Evolutionary conservation across 2,329 filamentous ascomycete genomes (phyloP), one percentile per base, ranked within the genome.

Genomic region (Neoascochyta sp.): DNA sequence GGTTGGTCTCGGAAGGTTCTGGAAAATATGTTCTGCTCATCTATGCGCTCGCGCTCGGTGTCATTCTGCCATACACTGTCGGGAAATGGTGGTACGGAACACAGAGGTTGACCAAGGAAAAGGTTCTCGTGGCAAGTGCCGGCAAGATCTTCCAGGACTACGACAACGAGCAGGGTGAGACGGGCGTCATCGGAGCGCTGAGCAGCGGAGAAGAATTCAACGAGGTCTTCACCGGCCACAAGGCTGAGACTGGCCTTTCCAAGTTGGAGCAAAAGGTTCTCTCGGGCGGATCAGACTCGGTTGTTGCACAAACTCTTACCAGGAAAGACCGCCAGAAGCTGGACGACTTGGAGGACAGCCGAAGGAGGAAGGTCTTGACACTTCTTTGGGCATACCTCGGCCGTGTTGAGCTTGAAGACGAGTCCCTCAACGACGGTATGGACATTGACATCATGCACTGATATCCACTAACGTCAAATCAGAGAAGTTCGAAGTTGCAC

Each of bases 71-170:
- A 3, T 98, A 93, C 62, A 72, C 92, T 26, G 90, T 98, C 33
- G 92, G 92, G 26, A 88, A 84, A 36, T 98, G 92, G 92, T 98
- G 92, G 92, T 98, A 98, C 60, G 92, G 93, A 39, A 93, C 87
- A 18, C 90, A 95, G 64, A 79, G 82, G 52, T 79, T 86, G 65
- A 96, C 92, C 20, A 93, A 90, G 68, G 93, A 98, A 65, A 87
- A 86, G 49, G 84, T 96, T 15, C 73, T 95, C 32, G 83, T 95
- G 60, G 86, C 92, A 59, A 95, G 86, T 64, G 89, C 93, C 49
- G 93, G 93, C 63, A 89, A 87, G 46, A 76, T 98, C 36, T 96
- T 98, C 75, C 83, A 81, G 50, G 87, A 95, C 57, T 98, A 93
- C 66, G 80, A 86, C 44, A 89, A 95, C 32, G 77, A 80, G 42